Evolutionary conservation across 164 flowering plant genomes (phyloP), one percentile per base, ranked within the genome.

Genomic region (Akebia trifoliata): DNA sequence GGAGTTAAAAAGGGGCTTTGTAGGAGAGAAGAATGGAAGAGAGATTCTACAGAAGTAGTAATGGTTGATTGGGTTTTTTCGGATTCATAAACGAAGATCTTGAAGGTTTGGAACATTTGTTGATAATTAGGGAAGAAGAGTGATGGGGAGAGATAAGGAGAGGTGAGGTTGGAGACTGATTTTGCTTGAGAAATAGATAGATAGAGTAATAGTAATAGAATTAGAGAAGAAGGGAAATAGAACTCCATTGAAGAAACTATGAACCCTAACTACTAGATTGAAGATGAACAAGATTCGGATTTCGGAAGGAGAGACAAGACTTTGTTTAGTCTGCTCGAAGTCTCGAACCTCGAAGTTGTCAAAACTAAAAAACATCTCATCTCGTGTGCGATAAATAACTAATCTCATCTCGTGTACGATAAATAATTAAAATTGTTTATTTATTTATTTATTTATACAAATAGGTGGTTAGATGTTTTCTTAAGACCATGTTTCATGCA

Each of bases 11-110:
- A 81, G 17, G 69, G 64, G 69, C 77, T 75, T 43, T 50, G 59
- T 31, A 68, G 79, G 62, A 88, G 93, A 18, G 77, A 64, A 12
- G 57, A 8, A 76, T 70, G 69, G 81, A 88, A 88, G 66, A 79
- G 70, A 11, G 82, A 72, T 32, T 73, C 74, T 0, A 62, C 46
- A 15, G 72, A 53, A 15, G 75, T 20, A 20, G 55, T n/a, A n/a
- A n/a, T 29, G 70, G 59, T 62, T 6, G 57, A 17, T 3, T 15
- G 15, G 31, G 34, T 15, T 11, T 42, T 45, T 5, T 38, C 53
- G 3, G 74, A 64, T 28, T 59, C 37, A 81, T 81, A 86, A 64
- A 67, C 49, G 81, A 66, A 88, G 65, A 86, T 79, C 60, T 72
- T 84, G 73, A 88, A 72, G 38, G 42, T 56, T 3, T 56, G 4